phyloP scores from a whole-genome alignment of 441 rosid genomes.

The Isatis lusitanica region DNA sequence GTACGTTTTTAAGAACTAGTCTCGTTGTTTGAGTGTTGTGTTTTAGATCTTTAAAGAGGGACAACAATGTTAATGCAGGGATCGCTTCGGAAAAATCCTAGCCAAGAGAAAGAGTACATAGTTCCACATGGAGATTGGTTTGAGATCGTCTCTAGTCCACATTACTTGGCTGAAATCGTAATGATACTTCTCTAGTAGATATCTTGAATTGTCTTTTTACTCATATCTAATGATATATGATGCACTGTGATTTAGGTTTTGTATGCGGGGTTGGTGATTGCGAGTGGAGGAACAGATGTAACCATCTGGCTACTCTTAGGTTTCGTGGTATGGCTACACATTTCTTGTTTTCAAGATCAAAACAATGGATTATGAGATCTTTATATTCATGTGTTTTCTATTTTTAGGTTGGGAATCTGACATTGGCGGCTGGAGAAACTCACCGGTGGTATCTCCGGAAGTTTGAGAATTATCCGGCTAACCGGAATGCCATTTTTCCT shows the following conservation, averaged over 20 bases:
- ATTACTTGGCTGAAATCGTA: conserved; percentile 86
- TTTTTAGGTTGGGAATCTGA: conserved; percentile 64
- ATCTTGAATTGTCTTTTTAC: not conserved
- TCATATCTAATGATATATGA: not conserved
- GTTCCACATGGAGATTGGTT: conserved; percentile 85
- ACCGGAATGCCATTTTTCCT: conserved; percentile 58
- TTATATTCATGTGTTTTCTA: not conserved
- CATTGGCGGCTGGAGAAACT: conserved; percentile 66
- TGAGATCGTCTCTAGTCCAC: conserved; percentile 69
- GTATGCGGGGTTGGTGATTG: conserved; percentile 60
- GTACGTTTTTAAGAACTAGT: conserved; percentile 37
- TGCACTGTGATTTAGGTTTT: conserved; percentile 46
- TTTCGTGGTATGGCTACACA: conserved; percentile 53
- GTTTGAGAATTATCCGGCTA: conserved; percentile 65
- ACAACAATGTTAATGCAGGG: conserved; percentile 42
- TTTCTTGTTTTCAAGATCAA: not conserved
- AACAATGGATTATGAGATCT: too few species aligned
- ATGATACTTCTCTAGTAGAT: not conserved
- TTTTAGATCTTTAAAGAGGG: conserved; percentile 2
- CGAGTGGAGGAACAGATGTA: conserved; percentile 74
- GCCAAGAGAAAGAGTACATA: conserved; percentile 45
- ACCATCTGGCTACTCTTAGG: conserved; percentile 59
- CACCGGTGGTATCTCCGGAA: conserved; percentile 71
- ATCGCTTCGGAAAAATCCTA: conserved; percentile 41
- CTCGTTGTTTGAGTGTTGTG: not conserved